phyloP scores from a whole-genome alignment of 1,284 basidiomycete genomes.

The Trichosporon asahii region DNA sequence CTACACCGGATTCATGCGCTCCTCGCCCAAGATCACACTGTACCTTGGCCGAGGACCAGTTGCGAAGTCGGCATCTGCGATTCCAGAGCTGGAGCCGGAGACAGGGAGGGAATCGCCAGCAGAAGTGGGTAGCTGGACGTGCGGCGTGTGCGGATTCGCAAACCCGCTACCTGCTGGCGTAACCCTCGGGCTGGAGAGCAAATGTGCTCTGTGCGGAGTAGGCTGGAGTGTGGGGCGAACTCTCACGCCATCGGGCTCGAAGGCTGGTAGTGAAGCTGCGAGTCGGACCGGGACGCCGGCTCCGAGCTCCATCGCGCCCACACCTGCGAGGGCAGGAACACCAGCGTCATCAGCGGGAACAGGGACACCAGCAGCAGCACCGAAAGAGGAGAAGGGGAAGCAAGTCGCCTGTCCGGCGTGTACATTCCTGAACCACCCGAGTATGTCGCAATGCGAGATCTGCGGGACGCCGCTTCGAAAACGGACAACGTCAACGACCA shows the following conservation, averaged over 20 bases:
- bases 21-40: conserved; percentile 83
- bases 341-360: neutral
- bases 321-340: neutral
- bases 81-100: neutral
- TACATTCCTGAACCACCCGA: conserved; percentile 86
- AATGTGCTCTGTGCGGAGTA: conserved; percentile 68
- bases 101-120: neutral
- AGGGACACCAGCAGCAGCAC: too few species aligned
- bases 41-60: conserved; percentile 54
- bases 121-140: conserved; percentile 61
- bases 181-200: conserved; percentile 55
- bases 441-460: conserved; percentile 76
- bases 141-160: conserved; percentile 75
- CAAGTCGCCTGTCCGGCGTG: conserved; percentile 73
- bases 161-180: conserved; percentile 59
- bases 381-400: conserved; percentile 7
- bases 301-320: neutral
- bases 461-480: conserved; percentile 66
- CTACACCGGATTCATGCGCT: conserved; percentile 88
- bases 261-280: neutral
- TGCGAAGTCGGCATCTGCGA: conserved; percentile 11
- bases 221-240: conserved; percentile 16
- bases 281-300: neutral
- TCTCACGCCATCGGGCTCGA: too few species aligned
- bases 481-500: neutral